phyloP scores from a whole-genome alignment of 2,329 filamentous ascomycete species.

The Colletotrichum sidae region DNA sequence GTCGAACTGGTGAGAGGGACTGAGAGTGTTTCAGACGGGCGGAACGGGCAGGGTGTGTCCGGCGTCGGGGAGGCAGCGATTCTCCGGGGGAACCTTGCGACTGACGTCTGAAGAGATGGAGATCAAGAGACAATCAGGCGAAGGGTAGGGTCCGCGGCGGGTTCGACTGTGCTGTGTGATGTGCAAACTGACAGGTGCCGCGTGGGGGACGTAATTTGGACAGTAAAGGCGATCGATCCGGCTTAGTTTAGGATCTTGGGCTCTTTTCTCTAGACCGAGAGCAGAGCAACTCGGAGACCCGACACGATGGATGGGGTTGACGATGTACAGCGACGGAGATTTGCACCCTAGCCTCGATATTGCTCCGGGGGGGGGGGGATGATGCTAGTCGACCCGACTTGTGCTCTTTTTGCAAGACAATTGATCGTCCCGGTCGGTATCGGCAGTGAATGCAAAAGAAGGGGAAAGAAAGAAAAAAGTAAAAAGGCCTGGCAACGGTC shows the following conservation, averaged over 20 bases:
- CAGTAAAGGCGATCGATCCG: constrained; percentile 8
- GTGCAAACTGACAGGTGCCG: constrained; percentile 36
- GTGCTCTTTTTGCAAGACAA: neutral
- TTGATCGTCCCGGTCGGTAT: neutral
- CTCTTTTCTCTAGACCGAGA: no score
- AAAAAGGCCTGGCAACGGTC: constrained; percentile 5
- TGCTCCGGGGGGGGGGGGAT: neutral
- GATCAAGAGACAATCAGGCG: constrained; percentile 42
- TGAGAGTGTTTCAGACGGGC: constrained; percentile 55
- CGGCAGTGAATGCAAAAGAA: no score
- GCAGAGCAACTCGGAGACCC: neutral
- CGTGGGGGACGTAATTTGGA: constrained; percentile 11
- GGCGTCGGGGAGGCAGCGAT: constrained; percentile 36
- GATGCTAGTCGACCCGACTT: neutral
- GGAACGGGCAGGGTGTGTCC: constrained; percentile 42
- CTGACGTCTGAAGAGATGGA: constrained; percentile 37
- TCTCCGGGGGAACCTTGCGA: constrained; percentile 32
- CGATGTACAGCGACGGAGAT: neutral
- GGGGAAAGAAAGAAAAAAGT: constrained; percentile 21
- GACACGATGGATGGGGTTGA: constrained; percentile 6
- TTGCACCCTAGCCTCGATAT: neutral
- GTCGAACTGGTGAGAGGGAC: constrained; percentile 34
- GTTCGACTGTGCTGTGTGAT: constrained; percentile 28
- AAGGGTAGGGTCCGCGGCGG: constrained; percentile 25
- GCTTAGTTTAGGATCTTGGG: constrained; percentile 6